Percentiles rank a stretch among this genome's conserved stretches.
These are phyloP conservation scores for Scheffersomyces illinoinensis DNA, from an alignment of 1,139 yeast species.

Conservation along the genomic window DNA sequence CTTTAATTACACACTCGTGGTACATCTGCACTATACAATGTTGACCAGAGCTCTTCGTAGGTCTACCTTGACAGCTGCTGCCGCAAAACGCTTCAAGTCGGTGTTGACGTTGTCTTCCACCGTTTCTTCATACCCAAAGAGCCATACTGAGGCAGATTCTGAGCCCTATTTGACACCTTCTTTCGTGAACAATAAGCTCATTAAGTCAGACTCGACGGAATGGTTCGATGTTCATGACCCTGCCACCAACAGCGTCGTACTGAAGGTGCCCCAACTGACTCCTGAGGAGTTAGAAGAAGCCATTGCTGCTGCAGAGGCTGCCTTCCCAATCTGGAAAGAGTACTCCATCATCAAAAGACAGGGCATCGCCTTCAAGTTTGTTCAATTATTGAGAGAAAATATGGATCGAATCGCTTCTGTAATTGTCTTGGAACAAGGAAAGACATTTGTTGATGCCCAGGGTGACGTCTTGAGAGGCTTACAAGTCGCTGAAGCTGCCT, in stretches of 20 bases:
- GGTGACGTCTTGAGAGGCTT: conserved; percentile 82
- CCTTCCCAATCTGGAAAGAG: conserved; percentile 61
- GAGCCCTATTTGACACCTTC: conserved; percentile 55
- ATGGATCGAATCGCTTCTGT: conserved; percentile 72
- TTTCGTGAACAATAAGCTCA: conserved; percentile 59
- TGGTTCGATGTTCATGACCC: conserved; percentile 82
- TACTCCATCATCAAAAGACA: conserved; percentile 68
- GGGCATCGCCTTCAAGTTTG: conserved; percentile 74
- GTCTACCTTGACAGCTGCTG: conserved; percentile 3
- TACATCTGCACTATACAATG: conserved; percentile 3
- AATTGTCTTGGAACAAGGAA: conserved; percentile 80
- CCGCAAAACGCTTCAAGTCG: conserved; percentile 19
- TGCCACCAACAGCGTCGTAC: conserved; percentile 67
- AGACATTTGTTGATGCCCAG: conserved; percentile 73
- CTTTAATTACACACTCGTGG: too few species aligned
- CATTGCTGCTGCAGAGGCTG: conserved; percentile 61
- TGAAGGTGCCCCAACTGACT: conserved; percentile 74
- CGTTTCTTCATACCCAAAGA: conserved; percentile 41
- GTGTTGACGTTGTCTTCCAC: conserved; percentile 34
- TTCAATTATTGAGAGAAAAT: conserved; percentile 63
- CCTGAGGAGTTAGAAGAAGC: conserved; percentile 67
- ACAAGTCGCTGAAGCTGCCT: conserved; percentile 77
- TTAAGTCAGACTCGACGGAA: conserved; percentile 53
- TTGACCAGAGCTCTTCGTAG: conserved; percentile 9
- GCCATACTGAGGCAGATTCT: conserved; percentile 41